Evolutionary conservation across 2,329 filamentous ascomycete species (phyloP).

Genomic region (Chrysosporium keratinophilum): DNA sequence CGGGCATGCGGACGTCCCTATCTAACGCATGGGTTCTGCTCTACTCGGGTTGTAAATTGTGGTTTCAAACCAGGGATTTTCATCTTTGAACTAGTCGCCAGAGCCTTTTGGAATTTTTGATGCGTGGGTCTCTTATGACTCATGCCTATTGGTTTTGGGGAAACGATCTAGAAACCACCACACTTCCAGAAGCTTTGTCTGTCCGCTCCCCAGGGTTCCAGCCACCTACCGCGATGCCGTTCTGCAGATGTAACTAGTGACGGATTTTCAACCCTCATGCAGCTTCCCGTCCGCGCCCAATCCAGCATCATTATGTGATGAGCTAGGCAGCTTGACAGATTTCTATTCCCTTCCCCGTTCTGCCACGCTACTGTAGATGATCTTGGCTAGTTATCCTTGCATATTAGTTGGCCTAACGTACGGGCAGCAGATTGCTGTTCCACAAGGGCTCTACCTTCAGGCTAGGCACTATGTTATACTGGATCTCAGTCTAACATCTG

Average conservation of each 20-base stretch:
- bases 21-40: background rate
- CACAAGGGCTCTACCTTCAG: conserved; percentile 23
- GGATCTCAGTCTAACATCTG: conserved; percentile 8
- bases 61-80: conserved; percentile 6
- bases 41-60: background rate
- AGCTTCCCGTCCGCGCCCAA: conserved; percentile 16
- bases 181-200: conserved; percentile 16
- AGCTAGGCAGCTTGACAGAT: conserved; percentile 19
- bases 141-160: conserved; percentile 7
- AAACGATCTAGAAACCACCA: conserved; percentile 10
- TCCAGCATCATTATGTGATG: conserved; percentile 12
- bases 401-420: conserved; percentile 24
- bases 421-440: conserved; percentile 24
- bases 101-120: conserved; percentile 2
- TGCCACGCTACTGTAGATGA: conserved; percentile 23
- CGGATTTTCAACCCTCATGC: conserved; percentile 14
- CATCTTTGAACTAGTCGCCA: conserved; percentile 3
- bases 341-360: conserved; percentile 16
- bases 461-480: conserved; percentile 16
- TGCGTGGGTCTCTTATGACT: background rate
- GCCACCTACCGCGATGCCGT: conserved; percentile 11
- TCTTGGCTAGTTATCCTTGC: conserved; percentile 19
- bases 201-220: conserved; percentile 6
- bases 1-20: background rate
- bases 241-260: conserved; percentile 16